Conservation (phyloP, 202 grass and related monocot genomes). For the Bolboschoenoplectus hybrid region DNA sequence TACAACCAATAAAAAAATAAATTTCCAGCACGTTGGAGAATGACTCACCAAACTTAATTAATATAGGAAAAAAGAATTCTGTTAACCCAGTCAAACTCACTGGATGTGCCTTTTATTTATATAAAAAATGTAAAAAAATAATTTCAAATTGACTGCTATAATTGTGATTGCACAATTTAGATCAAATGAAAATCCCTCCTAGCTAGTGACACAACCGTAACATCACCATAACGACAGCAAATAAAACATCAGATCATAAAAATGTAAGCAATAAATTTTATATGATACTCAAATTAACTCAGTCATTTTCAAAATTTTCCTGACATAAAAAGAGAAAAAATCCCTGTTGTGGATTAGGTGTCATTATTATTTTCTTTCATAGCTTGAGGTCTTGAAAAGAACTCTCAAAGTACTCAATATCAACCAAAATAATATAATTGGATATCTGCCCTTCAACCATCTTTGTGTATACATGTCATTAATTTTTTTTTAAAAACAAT, state of each 20-base stretch:
- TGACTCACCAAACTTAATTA: too few species aligned
- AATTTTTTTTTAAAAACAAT: neutral
- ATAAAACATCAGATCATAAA: neutral
- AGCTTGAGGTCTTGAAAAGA: neutral
- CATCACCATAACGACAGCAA: neutral
- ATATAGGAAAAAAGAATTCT: neutral
- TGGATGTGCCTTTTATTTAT: neutral
- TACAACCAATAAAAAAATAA: neutral
- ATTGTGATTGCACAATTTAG: neutral
- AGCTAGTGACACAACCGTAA: neutral
- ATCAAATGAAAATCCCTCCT: neutral
- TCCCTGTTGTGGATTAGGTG: neutral
- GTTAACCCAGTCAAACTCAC: neutral
- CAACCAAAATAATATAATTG: neutral
- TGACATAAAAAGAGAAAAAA: neutral
- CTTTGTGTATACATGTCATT: neutral
- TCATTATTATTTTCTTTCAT: conserved; percentile 12
- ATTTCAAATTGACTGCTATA: neutral
- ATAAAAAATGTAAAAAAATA: neutral
- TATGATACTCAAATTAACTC: neutral
- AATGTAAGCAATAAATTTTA: neutral
- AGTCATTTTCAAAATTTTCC: neutral
- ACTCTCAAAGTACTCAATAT: neutral
- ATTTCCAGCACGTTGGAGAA: neutral
- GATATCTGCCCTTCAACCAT: neutral